Conservation (phyloP, 1,284 basidiomycete species). For the Trichosporon coremiiforme region DNA sequence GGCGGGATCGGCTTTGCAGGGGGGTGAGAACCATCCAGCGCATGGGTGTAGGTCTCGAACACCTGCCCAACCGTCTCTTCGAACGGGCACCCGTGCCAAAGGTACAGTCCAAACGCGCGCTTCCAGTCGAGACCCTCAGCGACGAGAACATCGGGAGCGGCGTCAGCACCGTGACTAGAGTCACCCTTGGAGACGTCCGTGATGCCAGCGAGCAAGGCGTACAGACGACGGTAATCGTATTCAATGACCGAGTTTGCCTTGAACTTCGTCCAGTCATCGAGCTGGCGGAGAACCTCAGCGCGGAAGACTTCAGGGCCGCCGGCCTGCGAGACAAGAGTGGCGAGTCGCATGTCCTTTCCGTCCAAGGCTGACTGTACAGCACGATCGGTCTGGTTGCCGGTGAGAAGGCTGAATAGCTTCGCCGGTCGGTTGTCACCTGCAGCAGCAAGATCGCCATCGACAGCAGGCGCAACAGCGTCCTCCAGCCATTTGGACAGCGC, state of each 20-base stretch:
- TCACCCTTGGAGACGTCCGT: slow-evolving; percentile 66
- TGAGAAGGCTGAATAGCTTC: slow-evolving; percentile 74
- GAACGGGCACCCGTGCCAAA: slow-evolving; percentile 84
- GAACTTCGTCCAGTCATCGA: slow-evolving; percentile 81
- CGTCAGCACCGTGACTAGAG: slow-evolving; percentile 62
- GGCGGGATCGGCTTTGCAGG: slow-evolving; percentile 69
- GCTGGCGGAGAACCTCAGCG: slow-evolving; percentile 73
- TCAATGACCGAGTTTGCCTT: slow-evolving; percentile 72
- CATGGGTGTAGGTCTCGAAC: slow-evolving; percentile 68
- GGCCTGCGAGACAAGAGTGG: slow-evolving; percentile 85
- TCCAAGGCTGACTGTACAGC: slow-evolving; percentile 78
- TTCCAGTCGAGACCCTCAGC: slow-evolving; percentile 91
- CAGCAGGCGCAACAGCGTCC: slow-evolving; percentile 68
- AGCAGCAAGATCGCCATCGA: slow-evolving; percentile 72
- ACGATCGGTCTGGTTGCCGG: slow-evolving; percentile 82
- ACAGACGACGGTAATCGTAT: slow-evolving; percentile 73
- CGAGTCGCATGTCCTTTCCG: slow-evolving; percentile 78
- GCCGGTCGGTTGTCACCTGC: slow-evolving; percentile 59
- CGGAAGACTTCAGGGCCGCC: slow-evolving; percentile 78
- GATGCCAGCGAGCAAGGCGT: slow-evolving; percentile 82
- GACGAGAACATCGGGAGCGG: slow-evolving; percentile 68
- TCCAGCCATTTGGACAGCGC: slow-evolving; percentile 85
- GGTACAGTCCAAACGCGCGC: slow-evolving; percentile 81
- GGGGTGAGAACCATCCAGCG: slow-evolving; percentile 56
- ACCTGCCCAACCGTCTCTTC: slow-evolving; percentile 72